Percentiles rank a stretch among this genome's conserved stretches.
These are phyloP conservation scores for Loxodes magnus DNA, from an alignment of 73 alveolate genomes.

Conservation along the genomic window DNA sequence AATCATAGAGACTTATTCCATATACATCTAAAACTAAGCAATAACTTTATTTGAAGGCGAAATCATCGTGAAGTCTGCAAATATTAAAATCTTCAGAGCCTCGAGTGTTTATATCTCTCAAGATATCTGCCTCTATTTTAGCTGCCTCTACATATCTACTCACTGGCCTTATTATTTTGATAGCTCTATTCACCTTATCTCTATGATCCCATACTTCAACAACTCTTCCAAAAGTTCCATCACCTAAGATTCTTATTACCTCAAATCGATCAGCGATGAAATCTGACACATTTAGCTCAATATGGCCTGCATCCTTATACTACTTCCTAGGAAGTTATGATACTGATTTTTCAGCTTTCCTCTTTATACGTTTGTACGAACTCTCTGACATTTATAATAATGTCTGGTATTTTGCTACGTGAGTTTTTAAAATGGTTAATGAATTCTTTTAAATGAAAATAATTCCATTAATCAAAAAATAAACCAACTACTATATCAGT, in stretches of 20 bases:
- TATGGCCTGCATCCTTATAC: too few species aligned
- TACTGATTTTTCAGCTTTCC: too few species aligned
- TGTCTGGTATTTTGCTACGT: too few species aligned
- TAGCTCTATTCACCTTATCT: slow-evolving; percentile 25
- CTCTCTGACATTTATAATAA: too few species aligned
- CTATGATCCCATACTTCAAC: slow-evolving; percentile 15
- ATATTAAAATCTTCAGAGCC: not conserved
- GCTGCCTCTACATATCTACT: slow-evolving; percentile 76
- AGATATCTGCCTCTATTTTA: slow-evolving; percentile 62
- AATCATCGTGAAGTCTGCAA: slow-evolving; percentile 8
- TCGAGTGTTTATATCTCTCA: slow-evolving; percentile 30
- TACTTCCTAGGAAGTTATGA: too few species aligned
- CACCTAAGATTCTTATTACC: slow-evolving; percentile 62
- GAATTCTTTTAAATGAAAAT: too few species aligned
- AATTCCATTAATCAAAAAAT: too few species aligned
- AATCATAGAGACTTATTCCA: slow-evolving; percentile 67
- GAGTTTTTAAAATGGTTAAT: too few species aligned
- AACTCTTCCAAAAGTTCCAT: slow-evolving; percentile 89
- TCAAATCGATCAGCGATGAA: too few species aligned
- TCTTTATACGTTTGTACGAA: too few species aligned
- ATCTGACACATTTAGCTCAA: too few species aligned
- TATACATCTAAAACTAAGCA: slow-evolving; percentile 63
- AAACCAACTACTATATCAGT: too few species aligned
- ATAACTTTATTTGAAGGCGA: slow-evolving; percentile 26
- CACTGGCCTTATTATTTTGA: slow-evolving; percentile 69